A percentile compares a stretch with the other conserved stretches of the same genome.
These are phyloP conservation scores for Curvularia spicifera DNA, from an alignment of 2,329 filamentous ascomycete genomes.

Conservation along the genomic window DNA sequence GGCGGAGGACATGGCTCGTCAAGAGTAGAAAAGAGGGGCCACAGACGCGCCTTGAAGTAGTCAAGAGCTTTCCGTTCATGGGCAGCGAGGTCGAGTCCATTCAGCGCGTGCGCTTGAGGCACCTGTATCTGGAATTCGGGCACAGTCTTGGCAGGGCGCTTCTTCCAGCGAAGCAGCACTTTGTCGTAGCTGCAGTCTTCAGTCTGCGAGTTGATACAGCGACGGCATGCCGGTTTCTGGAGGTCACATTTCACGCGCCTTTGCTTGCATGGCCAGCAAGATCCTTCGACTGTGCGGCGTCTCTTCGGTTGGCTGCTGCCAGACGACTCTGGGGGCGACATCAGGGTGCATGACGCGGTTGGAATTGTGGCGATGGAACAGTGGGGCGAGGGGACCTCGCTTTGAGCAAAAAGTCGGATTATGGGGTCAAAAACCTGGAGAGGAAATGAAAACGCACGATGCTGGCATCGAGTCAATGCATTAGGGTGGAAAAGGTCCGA, in stretches of 20 bases:
- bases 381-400: not conserved
- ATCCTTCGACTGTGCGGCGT: conserved; percentile 18
- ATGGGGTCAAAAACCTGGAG: not conserved
- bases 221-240: conserved; percentile 12
- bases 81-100: conserved; percentile 10
- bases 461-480: conserved; percentile 9
- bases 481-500: conserved; percentile 7
- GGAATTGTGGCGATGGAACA: not conserved
- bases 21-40: conserved; percentile 22
- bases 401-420: conserved; percentile 1
- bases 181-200: conserved; percentile 18
- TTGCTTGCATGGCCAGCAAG: conserved; percentile 19
- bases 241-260: conserved; percentile 17
- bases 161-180: conserved; percentile 16
- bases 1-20: conserved; percentile 18
- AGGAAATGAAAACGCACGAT: not conserved
- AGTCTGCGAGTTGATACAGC: conserved; percentile 9
- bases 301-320: conserved; percentile 17
- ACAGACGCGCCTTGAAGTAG: conserved; percentile 22
- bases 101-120: conserved; percentile 3
- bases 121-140: conserved; percentile 8
- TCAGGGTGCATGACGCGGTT: conserved; percentile 19
- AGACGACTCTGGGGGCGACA: conserved; percentile 17
- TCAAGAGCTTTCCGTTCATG: conserved; percentile 24
- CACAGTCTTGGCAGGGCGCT: conserved; percentile 17